Evolutionary conservation across 2,329 filamentous ascomycete genomes (phyloP), one percentile per base, ranked within the genome.

Genomic region (Curvularia lunata): DNA sequence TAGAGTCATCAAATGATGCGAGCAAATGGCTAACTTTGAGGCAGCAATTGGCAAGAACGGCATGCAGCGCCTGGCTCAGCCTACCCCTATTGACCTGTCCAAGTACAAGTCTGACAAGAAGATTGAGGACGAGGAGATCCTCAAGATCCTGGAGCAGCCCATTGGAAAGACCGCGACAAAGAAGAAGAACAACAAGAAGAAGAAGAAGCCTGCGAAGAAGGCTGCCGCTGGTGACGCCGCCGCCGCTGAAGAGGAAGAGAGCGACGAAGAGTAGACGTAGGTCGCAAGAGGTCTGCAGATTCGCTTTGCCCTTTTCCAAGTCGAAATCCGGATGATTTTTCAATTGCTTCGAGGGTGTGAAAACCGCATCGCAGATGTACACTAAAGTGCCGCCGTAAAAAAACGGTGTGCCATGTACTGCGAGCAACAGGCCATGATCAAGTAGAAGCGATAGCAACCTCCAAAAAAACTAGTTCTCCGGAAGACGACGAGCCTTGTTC

Each of bases 11-110:
- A 38, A 13, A 19, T 18, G 37, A 16, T 42, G 2, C 18, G 23
- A 30, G 34, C n/a, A 43, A 6, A 21, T 51, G 38, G 48, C 67
- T 70, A 54, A 73, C 52, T 13, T 34, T 37, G 30, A 18, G 3
- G 45, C 66, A 97, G 95, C 92, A 60, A 92, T 99, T 78, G 97
- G 92, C 73, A 99, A 99, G 87, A 97, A 98, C 78, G 95, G 95
- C 67, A 83, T 99, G 72, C 92, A 90, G 74, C 91, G 91, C 81
- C 83, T 99, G 57, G 88, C 91, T 70, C 88, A 86, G 25, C 89
- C 95, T 32, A 87, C 91, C 61, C 78, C 88, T 21, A 84, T 90
- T 63, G 92, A 98, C 75, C 77, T 95, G 61, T 86, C 84, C 75
- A 92, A 93, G 83, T 87, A 89, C 84, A 90, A 97, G 86, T 89